These are phyloP conservation scores for Exidia glandulosa DNA, from an alignment of 768 basidiomycete species.

Conservation along the genomic window DNA sequence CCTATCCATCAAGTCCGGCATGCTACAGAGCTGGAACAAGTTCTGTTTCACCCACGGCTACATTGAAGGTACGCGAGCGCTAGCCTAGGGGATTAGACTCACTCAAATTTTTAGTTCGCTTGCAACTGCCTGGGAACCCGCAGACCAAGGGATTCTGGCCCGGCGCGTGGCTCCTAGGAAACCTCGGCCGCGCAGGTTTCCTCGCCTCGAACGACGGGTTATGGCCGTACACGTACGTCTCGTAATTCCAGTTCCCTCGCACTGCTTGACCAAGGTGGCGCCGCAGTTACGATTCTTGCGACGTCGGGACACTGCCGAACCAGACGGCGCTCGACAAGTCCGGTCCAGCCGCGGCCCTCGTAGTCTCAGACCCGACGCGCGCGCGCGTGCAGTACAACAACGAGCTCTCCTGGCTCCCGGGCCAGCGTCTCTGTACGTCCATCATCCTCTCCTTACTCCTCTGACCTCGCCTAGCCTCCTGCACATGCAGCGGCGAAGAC, in stretches of 20 bases:
- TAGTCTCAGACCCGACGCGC: constrained; percentile 30
- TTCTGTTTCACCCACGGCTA: constrained; percentile 48
- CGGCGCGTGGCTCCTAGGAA: constrained; percentile 83
- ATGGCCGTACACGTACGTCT: constrained; percentile 68
- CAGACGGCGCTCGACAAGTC: constrained; percentile 50
- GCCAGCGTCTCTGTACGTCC: constrained; percentile 58
- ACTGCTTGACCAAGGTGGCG: not conserved
- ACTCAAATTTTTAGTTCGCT: constrained; percentile 23
- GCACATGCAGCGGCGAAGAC: constrained; percentile 63
- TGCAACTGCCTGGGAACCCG: constrained; percentile 50
- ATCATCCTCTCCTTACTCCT: constrained; percentile 2
- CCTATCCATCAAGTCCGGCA: constrained; percentile 51
- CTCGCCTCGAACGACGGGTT: constrained; percentile 68
- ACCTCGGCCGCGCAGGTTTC: constrained; percentile 74
- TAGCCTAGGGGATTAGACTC: not conserved
- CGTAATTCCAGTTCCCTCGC: not conserved
- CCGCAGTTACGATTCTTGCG: constrained; percentile 63
- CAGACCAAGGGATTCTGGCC: constrained; percentile 55
- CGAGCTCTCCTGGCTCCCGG: constrained; percentile 62
- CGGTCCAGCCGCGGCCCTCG: constrained; percentile 46
- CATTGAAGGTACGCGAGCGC: constrained; percentile 38
- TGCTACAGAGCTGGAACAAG: constrained; percentile 88
- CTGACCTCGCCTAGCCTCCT: constrained; percentile 25
- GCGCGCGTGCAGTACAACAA: constrained; percentile 41
- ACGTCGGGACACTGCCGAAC: constrained; percentile 76